Base-by-base conservation (phyloP, 2,329 filamentous ascomycete genomes). In the Fusarium lyarnte region DNA sequence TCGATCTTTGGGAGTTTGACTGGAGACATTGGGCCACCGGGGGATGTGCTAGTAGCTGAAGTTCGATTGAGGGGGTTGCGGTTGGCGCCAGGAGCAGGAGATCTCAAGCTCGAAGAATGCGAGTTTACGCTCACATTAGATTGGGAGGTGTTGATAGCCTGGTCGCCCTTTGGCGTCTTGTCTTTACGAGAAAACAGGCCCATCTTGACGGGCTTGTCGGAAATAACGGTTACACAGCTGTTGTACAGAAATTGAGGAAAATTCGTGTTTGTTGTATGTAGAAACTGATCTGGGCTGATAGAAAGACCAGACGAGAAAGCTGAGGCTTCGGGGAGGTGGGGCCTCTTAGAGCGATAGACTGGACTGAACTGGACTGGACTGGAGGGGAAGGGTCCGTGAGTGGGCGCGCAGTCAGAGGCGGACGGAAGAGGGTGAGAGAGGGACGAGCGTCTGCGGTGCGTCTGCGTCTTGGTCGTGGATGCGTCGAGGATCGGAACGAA, bases 1-100 rank as follows among this genome's bases (percentile, higher is more conserved):
- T 94, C 89, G 77, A 97, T 87, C 81, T 94, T 93, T 75, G 92
- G 90, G 74, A 95, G 88, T 70, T 83, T 85, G 74, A 81, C 79
- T 66, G 80, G 85, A 39, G 87, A 85, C 79, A 88, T 87, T 49
- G 87, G 86, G 16, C 86, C 85, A 36, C 78, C 83, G 9, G 86
- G 84, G 16, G 77, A 81, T 59, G 83, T 83, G 73, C 86, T 89
- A 61, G 84, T 82, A 52, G 83, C 86, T 12, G 87, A 89, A 21
- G 83, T 82, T 75, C 87, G 86, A 78, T 88, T 87, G 75, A 84
- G 69, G 79, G 78, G 76, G 81, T 79, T 77, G 42, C 76, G 76
- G 35, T 59, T 62, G 45, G 57, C 53, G 55, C 74, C 74, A 9
- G 71, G 64, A 21, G 69, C 66, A 47, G 75, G 76, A 16, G 76